phyloP scores from a whole-genome alignment of 2,329 filamentous ascomycete species.

The Microdochium trichocladiopsis region DNA sequence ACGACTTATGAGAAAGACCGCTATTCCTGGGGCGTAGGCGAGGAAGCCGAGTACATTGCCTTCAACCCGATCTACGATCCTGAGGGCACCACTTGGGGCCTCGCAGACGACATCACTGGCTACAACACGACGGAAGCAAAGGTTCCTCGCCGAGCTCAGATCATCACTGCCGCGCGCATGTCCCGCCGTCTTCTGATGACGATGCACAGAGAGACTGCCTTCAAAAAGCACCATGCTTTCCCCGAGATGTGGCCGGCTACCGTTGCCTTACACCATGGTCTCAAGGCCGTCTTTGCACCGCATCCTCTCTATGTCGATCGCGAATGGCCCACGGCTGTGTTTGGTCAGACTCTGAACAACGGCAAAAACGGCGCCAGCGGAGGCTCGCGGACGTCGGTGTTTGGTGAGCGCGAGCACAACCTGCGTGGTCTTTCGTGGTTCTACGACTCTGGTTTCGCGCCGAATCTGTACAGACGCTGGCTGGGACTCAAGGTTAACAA shows the following conservation, averaged over 20 bases:
- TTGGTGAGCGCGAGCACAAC: constrained; percentile 83
- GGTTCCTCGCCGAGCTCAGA: constrained; percentile 71
- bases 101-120: constrained; percentile 76
- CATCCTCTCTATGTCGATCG: constrained; percentile 86
- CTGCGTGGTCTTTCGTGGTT: constrained; percentile 86
- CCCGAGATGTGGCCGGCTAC: constrained; percentile 95
- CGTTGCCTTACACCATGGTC: constrained; percentile 80
- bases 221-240: constrained; percentile 84
- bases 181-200: constrained; percentile 70
- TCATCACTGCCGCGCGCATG: constrained; percentile 83
- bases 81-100: constrained; percentile 76
- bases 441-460: constrained; percentile 77
- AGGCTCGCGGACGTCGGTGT: constrained; percentile 65
- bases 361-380: constrained; percentile 69
- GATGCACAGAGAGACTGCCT: constrained; percentile 86
- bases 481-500: constrained; percentile 74
- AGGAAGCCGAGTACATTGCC: constrained; percentile 87
- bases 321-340: constrained; percentile 73
- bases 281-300: constrained; percentile 86
- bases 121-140: constrained; percentile 63
- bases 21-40: constrained; percentile 80
- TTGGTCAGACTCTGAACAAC: constrained; percentile 74
- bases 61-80: constrained; percentile 91
- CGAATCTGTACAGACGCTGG: constrained; percentile 80
- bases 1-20: constrained; percentile 70